Conservation (phyloP, 2,329 filamentous ascomycete species). For the Aureobasidium sp. region DNA sequence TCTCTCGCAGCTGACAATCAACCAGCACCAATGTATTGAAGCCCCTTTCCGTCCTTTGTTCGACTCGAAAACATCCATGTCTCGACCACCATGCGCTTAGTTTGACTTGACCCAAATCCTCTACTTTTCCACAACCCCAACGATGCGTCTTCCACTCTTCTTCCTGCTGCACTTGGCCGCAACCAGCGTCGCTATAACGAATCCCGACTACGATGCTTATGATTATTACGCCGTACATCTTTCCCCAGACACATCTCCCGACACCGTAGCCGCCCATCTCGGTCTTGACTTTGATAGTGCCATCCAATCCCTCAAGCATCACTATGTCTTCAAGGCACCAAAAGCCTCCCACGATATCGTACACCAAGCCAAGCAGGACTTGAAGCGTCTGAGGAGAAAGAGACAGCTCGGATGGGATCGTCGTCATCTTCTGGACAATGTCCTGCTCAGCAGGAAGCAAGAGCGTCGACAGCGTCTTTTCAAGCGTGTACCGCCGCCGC, state of each 20-base stretch:
- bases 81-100: conserved; percentile 7
- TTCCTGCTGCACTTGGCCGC: conserved; percentile 12
- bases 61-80: neutral
- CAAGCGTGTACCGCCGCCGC: conserved; percentile 45
- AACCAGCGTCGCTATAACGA: conserved; percentile 14
- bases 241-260: conserved; percentile 56
- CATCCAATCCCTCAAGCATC: conserved; percentile 68
- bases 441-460: conserved; percentile 77
- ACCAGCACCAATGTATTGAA: neutral
- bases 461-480: conserved; percentile 54
- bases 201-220: conserved; percentile 56
- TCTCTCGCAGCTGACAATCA: too few relatives aligned
- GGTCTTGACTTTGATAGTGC: conserved; percentile 75
- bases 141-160: conserved; percentile 12
- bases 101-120: neutral
- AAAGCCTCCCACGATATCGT: conserved; percentile 50
- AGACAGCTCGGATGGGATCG: conserved; percentile 42
- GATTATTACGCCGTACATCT: conserved; percentile 95
- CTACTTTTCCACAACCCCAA: neutral
- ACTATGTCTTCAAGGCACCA: conserved; percentile 77
- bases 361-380: conserved; percentile 42
- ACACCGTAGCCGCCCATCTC: conserved; percentile 62
- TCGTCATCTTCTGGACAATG: conserved; percentile 58
- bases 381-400: conserved; percentile 56
- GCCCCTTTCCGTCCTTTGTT: conserved; percentile 14